Conservation (phyloP, 768 basidiomycete genomes). For the Collybia nuda region DNA sequence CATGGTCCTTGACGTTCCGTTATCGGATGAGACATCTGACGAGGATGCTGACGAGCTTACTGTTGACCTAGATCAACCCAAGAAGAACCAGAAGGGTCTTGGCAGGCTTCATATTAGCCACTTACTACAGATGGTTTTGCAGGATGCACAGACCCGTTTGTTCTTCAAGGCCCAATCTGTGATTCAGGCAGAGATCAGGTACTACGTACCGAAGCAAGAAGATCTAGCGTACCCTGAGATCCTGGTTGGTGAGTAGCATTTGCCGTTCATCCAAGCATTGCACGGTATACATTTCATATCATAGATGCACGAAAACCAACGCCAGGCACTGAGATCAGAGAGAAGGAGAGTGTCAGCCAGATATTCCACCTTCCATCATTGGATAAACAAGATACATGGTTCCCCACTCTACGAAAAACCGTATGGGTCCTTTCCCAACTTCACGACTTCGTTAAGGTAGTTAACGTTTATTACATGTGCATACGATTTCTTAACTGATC, state of each 20-base stretch:
- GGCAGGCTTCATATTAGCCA: slow-evolving; percentile 75
- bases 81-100: slow-evolving; percentile 34
- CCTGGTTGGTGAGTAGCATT: slow-evolving; percentile 55
- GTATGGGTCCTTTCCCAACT: slow-evolving; percentile 91
- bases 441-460: slow-evolving; percentile 90
- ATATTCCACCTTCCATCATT: slow-evolving; percentile 70
- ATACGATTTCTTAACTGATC: background rate
- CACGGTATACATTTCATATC: slow-evolving; percentile 1
- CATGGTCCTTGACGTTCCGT: slow-evolving; percentile 84
- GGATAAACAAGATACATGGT: slow-evolving; percentile 86
- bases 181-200: slow-evolving; percentile 84
- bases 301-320: slow-evolving; percentile 46
- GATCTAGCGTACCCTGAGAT: slow-evolving; percentile 89
- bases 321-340: slow-evolving; percentile 47
- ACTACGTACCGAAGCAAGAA: slow-evolving; percentile 73
- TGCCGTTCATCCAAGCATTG: background rate
- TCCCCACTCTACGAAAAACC: slow-evolving; percentile 83
- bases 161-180: slow-evolving; percentile 96
- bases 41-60: slow-evolving; percentile 33
- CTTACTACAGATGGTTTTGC: slow-evolving; percentile 84
- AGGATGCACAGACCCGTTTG: slow-evolving; percentile 93
- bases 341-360: slow-evolving; percentile 69
- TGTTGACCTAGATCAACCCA: slow-evolving; percentile 34
- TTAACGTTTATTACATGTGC: background rate
- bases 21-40: slow-evolving; percentile 20